Percentiles rank a stretch among this genome's conserved stretches.
Conservation (phyloP, 441 rosid genomes). For the Breynia disticha region DNA sequence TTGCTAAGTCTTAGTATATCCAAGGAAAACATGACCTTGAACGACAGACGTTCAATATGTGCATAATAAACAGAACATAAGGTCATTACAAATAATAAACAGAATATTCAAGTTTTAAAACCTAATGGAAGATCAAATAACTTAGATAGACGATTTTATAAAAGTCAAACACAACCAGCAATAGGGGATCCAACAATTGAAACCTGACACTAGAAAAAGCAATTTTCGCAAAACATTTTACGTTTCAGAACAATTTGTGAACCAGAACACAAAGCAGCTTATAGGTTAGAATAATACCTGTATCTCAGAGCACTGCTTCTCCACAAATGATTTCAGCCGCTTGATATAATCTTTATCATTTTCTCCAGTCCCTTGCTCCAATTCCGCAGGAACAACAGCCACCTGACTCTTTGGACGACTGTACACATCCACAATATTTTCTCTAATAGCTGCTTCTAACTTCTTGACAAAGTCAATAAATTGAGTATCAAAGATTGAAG, state of each 20-base stretch:
- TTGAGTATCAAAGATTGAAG: conserved; percentile 46
- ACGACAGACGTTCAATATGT: no score
- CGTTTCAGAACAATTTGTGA: not conserved
- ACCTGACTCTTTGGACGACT: conserved; percentile 73
- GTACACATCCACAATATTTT: conserved; percentile 56
- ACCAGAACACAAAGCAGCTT: not conserved
- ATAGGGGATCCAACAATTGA: no score
- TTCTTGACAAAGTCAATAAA: conserved; percentile 50
- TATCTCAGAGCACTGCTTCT: conserved; percentile 81
- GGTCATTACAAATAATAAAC: no score
- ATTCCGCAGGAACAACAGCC: conserved; percentile 75
- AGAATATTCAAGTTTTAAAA: no score
- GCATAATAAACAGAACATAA: no score
- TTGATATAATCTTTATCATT: conserved; percentile 54
- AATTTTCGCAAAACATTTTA: no score
- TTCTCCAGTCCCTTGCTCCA: conserved; percentile 77
- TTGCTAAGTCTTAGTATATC: no score
- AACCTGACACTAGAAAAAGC: no score
- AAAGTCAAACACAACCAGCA: no score
- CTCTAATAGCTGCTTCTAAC: conserved; percentile 62
- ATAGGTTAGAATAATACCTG: conserved; percentile 37
- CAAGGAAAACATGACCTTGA: no score
- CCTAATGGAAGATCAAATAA: no score
- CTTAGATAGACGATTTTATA: no score
- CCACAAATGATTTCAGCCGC: conserved; percentile 69